A percentile compares a stretch with the other conserved stretches of the same genome.
phyloP scores from a whole-genome alignment of 768 basidiomycete species.

The Lactifluus rugatus region DNA sequence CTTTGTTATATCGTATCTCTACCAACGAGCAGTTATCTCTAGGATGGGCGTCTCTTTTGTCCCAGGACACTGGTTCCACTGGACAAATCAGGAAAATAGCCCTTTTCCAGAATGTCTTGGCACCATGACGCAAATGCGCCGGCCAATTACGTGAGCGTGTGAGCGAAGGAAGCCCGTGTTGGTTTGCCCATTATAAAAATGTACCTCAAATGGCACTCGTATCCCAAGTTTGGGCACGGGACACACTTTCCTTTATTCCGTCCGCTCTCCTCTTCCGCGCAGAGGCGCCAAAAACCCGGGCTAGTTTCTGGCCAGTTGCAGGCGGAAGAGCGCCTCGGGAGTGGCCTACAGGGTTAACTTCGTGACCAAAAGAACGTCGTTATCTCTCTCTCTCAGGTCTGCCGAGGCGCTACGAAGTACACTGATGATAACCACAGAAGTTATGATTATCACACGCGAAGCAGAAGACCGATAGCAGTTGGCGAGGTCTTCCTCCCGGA shows the following conservation, averaged over 20 bases:
- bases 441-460: background rate
- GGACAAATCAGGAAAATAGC: no score
- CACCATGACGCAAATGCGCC: background rate
- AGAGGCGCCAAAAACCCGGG: background rate
- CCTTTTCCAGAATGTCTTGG: no score
- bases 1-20: no score
- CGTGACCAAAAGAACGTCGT: background rate
- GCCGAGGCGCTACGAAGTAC: background rate
- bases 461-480: background rate
- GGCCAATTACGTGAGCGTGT: background rate
- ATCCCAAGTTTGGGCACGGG: background rate
- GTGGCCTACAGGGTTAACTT: background rate
- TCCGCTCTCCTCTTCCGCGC: background rate
- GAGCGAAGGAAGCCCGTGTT: background rate
- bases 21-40: no score
- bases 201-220: background rate
- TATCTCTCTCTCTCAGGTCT: background rate
- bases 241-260: background rate
- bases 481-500: background rate
- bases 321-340: background rate
- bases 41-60: no score
- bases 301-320: background rate
- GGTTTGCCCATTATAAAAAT: background rate
- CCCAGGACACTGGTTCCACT: no score
- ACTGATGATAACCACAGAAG: background rate